These are phyloP conservation scores for Dichotomocladium elegans DNA, from an alignment of 371 early-diverging fungal species.

Conservation along the genomic window DNA sequence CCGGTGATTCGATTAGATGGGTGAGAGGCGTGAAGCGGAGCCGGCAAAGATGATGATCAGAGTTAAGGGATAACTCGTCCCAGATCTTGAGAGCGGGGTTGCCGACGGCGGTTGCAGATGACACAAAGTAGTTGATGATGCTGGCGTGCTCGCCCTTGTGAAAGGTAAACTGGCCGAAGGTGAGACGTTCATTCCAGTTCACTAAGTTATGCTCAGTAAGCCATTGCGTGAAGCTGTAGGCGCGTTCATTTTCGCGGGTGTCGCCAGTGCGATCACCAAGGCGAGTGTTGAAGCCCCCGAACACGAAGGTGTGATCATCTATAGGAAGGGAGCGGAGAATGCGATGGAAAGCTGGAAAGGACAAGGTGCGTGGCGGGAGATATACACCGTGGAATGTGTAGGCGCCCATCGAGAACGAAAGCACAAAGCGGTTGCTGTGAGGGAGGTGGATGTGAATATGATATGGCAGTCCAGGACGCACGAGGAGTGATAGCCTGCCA, in stretches of 20 bases:
- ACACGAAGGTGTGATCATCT: not conserved
- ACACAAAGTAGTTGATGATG: conserved; percentile 5
- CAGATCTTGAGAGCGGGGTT: not conserved
- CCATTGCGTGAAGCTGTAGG: not conserved
- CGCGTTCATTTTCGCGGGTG: not conserved
- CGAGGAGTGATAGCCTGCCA: not conserved
- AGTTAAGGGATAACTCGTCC: not conserved
- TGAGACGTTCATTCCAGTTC: not conserved
- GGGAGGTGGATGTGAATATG: not conserved
- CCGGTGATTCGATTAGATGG: not conserved
- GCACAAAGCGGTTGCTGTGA: too few relatives aligned
- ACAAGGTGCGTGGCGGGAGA: not conserved
- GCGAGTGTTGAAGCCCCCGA: conserved; percentile 4
- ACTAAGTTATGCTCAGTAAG: not conserved
- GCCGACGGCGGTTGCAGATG: not conserved
- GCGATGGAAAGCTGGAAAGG: not conserved
- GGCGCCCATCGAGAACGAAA: not conserved
- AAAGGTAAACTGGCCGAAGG: not conserved
- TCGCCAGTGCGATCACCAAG: not conserved
- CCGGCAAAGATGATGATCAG: conserved; percentile 2
- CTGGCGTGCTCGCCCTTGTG: not conserved
- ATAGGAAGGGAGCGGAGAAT: not conserved
- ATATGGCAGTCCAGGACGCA: not conserved
- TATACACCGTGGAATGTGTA: conserved; percentile 3
- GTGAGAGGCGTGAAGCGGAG: not conserved